Evolutionary conservation across 805 yeast genomes (phyloP).

Genomic region (Sugiyamaella boreocaroliniensis): DNA sequence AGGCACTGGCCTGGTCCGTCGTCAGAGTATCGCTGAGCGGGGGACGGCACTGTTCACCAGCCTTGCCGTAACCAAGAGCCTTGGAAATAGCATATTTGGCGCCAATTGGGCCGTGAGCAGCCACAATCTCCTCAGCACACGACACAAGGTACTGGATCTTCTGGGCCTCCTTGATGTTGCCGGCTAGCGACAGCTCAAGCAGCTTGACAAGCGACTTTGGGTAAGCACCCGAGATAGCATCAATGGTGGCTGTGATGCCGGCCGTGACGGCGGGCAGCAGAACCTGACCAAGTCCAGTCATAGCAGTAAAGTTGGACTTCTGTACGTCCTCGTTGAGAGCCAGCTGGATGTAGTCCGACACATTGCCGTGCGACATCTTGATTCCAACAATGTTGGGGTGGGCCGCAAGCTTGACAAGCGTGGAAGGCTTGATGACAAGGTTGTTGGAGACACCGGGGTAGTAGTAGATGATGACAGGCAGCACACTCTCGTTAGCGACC

Average conservation of each 20-base stretch:
- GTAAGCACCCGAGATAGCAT: slow-evolving; percentile 47
- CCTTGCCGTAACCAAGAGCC: slow-evolving; percentile 33
- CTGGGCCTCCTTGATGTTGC: slow-evolving; percentile 38
- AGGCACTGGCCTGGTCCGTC: slow-evolving; percentile 10
- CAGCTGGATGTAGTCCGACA: slow-evolving; percentile 41
- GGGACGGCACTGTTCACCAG: slow-evolving; percentile 2
- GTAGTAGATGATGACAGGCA: slow-evolving; percentile 42
- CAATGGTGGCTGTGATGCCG: slow-evolving; percentile 47
- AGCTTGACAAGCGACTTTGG: slow-evolving; percentile 44
- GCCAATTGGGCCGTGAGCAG: slow-evolving; percentile 40
- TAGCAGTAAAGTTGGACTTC: slow-evolving; percentile 37
- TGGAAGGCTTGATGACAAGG: slow-evolving; percentile 34
- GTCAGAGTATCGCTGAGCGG: slow-evolving; percentile 33
- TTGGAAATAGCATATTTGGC: slow-evolving; percentile 39
- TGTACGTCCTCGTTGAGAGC: slow-evolving; percentile 38
- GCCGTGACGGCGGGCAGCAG: slow-evolving; percentile 42
- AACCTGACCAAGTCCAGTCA: slow-evolving; percentile 49
- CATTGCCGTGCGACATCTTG: slow-evolving; percentile 47
- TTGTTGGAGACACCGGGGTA: slow-evolving; percentile 47
- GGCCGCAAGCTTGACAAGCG: slow-evolving; percentile 37
- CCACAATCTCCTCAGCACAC: slow-evolving; percentile 43
- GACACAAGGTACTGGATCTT: slow-evolving; percentile 38
- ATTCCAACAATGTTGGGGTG: slow-evolving; percentile 45
- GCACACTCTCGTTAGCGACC: slow-evolving; percentile 38
- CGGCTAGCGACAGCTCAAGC: slow-evolving; percentile 34